Evolutionary conservation across 306 rosid genomes (phyloP), one percentile per base, ranked within the genome.

Genomic region (Ormosia semicastrata): DNA sequence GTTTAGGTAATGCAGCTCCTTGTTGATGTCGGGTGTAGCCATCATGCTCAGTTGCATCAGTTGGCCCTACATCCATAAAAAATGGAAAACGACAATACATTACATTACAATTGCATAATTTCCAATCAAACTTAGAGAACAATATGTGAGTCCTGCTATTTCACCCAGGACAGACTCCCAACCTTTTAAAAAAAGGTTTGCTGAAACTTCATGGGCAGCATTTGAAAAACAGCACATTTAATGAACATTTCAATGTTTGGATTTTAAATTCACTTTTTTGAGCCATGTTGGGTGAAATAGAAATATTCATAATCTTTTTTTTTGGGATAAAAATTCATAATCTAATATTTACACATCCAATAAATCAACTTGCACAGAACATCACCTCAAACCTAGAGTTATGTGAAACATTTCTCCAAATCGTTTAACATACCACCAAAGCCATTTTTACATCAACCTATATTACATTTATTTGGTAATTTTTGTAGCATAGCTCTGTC

Each of bases 31-130:
- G 7, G 98, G 98, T 3, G 93, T 88, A 73, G 98, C 93, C 98
- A 95, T 95, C 97, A 95, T 90, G 40, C 95, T 93, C 90, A 93
- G 87, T 87, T 95, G 99, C 99, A 92, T 88, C 87, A 95, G 70
- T 54, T 76, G 86, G 76, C 98, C 99, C 99, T 95, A 40, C 84
- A 87, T 49, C 58, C 53, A 77, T 71, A n/a, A 2, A 50, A 70
- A 80, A 36, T 2, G 10, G 62, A 79, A 74, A 44, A 54, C 4
- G 34, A 43, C 12, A 15, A 63, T 58, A 56, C 18, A 40, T 60
- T 53, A 82, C 57, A 44, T 15, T 40, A 78, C 41, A 60, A 62
- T 18, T 65, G 50, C 56, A 69, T 56, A 32, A 36, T 18, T 67
- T 53, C 81, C 24, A 63, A 39, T 81, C 36, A 24, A 60, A 62